Evolutionary conservation across 306 rosid species (phyloP).

Genomic region (Mimosa bimucronata): DNA sequence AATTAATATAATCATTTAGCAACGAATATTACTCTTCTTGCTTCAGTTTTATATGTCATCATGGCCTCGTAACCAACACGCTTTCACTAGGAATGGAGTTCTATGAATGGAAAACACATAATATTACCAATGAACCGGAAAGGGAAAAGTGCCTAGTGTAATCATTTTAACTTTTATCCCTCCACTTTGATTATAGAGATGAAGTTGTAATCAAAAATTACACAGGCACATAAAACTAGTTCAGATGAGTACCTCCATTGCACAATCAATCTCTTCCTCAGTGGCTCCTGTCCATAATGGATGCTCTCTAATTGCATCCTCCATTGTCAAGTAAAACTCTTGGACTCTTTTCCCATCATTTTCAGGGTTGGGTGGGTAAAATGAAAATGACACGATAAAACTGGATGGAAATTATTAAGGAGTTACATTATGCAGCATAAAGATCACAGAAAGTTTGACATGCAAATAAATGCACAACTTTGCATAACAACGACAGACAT

Average conservation of each 20-base stretch:
- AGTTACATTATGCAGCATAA: constrained; percentile 11
- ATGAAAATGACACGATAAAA: constrained; percentile 56
- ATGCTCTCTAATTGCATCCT: constrained; percentile 54
- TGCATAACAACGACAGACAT: neutral
- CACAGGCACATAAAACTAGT: neutral
- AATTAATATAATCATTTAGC: neutral
- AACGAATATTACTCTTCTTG: neutral
- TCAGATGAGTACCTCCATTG: constrained; percentile 56
- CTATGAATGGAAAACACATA: constrained; percentile 13
- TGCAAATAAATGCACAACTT: neutral
- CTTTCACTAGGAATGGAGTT: constrained; percentile 13
- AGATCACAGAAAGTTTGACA: constrained; percentile 1
- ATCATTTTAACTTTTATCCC: constrained; percentile 8
- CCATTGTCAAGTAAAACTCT: constrained; percentile 53
- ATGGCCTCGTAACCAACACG: constrained; percentile 10
- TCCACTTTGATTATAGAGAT: constrained; percentile 10
- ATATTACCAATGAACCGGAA: constrained; percentile 6
- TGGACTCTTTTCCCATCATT: constrained; percentile 51
- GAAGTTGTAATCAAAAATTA: constrained; percentile 12
- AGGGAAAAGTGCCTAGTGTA: constrained; percentile 21
- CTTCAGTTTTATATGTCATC: neutral
- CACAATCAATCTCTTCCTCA: constrained; percentile 61
- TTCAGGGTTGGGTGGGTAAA: constrained; percentile 48
- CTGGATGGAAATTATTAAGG: constrained; percentile 32
- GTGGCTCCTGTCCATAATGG: constrained; percentile 70